Percentiles rank a stretch among this genome's conserved stretches.
phyloP scores from a whole-genome alignment of 192 early-diverging fungal species.

The Coemansia sp. region DNA sequence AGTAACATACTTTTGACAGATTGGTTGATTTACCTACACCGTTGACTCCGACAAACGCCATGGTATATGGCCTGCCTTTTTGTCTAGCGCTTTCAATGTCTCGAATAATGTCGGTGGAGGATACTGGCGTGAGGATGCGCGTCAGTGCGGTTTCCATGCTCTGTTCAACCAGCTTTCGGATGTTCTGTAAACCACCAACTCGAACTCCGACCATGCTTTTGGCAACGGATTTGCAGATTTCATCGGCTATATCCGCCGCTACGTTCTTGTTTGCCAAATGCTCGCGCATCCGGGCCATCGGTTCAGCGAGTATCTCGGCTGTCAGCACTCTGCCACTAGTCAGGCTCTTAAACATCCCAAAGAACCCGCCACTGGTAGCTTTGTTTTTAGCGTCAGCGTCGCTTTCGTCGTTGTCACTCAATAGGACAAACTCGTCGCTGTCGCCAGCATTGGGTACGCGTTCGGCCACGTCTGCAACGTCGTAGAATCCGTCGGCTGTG shows the following conservation, averaged over 20 bases:
- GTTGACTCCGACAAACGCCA: conserved; percentile 94
- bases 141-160: conserved; percentile 81
- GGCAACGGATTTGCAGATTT: conserved; percentile 78
- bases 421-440: conserved; percentile 44
- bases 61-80: conserved; percentile 75
- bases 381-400: conserved; percentile 27
- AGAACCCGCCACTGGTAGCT: conserved; percentile 43
- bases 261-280: conserved; percentile 93
- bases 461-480: conserved; percentile 68
- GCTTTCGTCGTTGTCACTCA: conserved; percentile 55
- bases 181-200: conserved; percentile 72
- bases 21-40: conserved; percentile 95
- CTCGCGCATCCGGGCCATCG: conserved; percentile 85
- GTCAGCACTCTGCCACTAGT: conserved; percentile 71
- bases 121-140: conserved; percentile 83
- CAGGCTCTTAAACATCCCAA: conserved; percentile 70
- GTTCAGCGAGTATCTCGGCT: conserved; percentile 67
- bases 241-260: conserved; percentile 79
- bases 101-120: conserved; percentile 86
- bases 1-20: conserved; percentile 91
- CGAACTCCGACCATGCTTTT: conserved; percentile 70
- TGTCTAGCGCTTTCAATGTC: conserved; percentile 74
- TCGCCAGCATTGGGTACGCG: conserved; percentile 49
- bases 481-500: conserved; percentile 68
- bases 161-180: conserved; percentile 65